Conservation (phyloP, 2,329 filamentous ascomycete genomes). For the Saccharata proteae region DNA sequence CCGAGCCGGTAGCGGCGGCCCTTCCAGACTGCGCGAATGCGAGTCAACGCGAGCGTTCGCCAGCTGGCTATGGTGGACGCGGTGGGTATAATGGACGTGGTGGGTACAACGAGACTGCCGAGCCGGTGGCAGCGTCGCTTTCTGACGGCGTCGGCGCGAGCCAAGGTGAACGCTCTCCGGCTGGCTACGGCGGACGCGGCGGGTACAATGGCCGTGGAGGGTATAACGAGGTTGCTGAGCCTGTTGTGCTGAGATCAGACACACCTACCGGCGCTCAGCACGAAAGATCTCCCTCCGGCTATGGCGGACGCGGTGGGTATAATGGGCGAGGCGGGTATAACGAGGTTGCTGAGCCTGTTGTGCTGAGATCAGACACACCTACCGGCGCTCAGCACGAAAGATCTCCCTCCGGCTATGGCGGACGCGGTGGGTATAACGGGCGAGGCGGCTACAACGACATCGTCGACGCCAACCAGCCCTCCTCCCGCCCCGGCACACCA, state of each 20-base stretch:
- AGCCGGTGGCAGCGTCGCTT: constrained; percentile 1
- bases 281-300: no score
- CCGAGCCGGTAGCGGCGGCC: constrained; percentile 1
- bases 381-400: constrained; percentile 2
- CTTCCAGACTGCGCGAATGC: no score
- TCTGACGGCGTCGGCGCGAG: constrained; percentile 17
- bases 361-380: neutral
- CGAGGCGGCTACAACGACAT: constrained; percentile 11
- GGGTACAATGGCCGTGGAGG: constrained; percentile 17
- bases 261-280: no score
- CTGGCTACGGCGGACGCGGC: constrained; percentile 18
- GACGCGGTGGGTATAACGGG: constrained; percentile 21
- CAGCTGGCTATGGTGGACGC: constrained; percentile 15
- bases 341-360: constrained; percentile 8
- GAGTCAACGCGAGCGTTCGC: constrained; percentile 6
- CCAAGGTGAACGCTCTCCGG: constrained; percentile 17
- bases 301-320: constrained; percentile 15
- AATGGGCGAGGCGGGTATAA: constrained; percentile 11
- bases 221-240: constrained; percentile 10
- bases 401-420: constrained; percentile 13
- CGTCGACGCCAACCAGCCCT: neutral
- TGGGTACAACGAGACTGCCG: constrained; percentile 10
- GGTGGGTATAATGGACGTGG: constrained; percentile 19
- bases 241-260: no score
- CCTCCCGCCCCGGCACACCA: constrained; percentile 2